Evolutionary conservation across 805 yeast genomes (phyloP), one percentile per base, ranked within the genome.

Genomic region (Cyberlindnera americana): DNA sequence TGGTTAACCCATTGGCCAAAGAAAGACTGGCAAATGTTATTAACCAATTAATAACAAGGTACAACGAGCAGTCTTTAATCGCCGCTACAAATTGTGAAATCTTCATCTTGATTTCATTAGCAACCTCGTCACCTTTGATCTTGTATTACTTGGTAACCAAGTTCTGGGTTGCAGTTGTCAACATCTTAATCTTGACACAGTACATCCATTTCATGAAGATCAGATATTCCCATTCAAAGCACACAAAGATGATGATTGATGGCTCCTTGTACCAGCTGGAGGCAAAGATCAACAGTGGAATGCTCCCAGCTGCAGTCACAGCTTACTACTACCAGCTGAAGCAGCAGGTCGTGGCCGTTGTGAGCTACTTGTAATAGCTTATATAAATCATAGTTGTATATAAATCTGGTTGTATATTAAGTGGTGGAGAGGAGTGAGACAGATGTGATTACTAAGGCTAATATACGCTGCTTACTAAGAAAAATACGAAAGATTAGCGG

Each of bases 191-290:
- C 1, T 54, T 75, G n/a, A 27, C 69, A 1, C 60, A 69, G 16
- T 78, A 77, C 52, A 52, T 73, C 15, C 57, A 70, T 16, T 83
- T 83, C 60, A 65, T 78, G 60, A 80, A 79, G 60, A 55, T 78
- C 41, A 72, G 89, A 57, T 82, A 62, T 51, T 71, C 72, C 52
- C 77, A 76, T 51, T 77, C 77, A 32, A 68, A 69, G 37, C 70
- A 73, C 44, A 77, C 83, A 38, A 72, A 80, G 53, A 50, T 62
- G 8, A 59, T 80, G 8, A 59, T 79, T 32, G 61, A 62, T 12
- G 71, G 70, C 37, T 70, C 72, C 49, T 75, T 78, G 42, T 50
- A 57, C 40, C 65, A 60, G 45, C 53, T 71, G 15, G 70, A 65
- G 42, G 62, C 56, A 30, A 35, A 63, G n/a, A 35, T 72, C 47